Conservation (phyloP, 2,329 filamentous ascomycete genomes). For the Chlorencoelia australis region DNA sequence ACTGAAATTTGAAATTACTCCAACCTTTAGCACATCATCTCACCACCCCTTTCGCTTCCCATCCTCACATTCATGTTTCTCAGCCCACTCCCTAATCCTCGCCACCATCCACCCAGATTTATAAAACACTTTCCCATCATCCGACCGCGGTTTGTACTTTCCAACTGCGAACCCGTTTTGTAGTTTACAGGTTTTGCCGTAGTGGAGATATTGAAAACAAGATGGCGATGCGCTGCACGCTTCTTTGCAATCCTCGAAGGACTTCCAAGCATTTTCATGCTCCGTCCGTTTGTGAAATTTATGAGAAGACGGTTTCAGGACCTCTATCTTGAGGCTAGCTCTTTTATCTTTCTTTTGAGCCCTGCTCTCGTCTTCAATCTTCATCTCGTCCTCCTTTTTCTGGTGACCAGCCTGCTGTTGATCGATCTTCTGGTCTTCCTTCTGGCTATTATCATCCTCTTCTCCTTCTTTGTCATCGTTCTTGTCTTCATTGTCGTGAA, state of each 20-base stretch:
- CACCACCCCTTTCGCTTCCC: too few relatives aligned
- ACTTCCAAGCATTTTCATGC: constrained; percentile 31
- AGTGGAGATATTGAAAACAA: constrained; percentile 30
- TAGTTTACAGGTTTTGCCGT: constrained; percentile 14
- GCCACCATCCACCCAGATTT: constrained; percentile 14
- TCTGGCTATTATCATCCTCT: neutral
- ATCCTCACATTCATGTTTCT: constrained; percentile 9
- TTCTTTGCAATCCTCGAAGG: constrained; percentile 35
- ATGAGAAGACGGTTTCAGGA: neutral
- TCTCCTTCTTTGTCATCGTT: constrained; percentile 1
- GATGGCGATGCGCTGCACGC: constrained; percentile 33
- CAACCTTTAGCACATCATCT: too few relatives aligned
- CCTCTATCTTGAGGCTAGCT: neutral
- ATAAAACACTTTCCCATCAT: constrained; percentile 4
- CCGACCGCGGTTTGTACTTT: constrained; percentile 4
- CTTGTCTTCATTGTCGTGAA: too few relatives aligned
- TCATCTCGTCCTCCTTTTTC: neutral
- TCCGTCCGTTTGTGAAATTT: neutral
- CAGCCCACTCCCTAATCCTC: constrained; percentile 10
- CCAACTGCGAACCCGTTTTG: constrained; percentile 8
- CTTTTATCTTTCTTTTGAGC: constrained; percentile 1
- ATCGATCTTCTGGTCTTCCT: neutral
- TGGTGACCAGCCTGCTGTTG: neutral
- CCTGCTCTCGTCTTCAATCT: neutral
- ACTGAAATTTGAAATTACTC: too few relatives aligned